Evolutionary conservation across 2,329 filamentous ascomycete genomes (phyloP), one percentile per base, ranked within the genome.

Genomic region (Clonostachys chloroleuca): DNA sequence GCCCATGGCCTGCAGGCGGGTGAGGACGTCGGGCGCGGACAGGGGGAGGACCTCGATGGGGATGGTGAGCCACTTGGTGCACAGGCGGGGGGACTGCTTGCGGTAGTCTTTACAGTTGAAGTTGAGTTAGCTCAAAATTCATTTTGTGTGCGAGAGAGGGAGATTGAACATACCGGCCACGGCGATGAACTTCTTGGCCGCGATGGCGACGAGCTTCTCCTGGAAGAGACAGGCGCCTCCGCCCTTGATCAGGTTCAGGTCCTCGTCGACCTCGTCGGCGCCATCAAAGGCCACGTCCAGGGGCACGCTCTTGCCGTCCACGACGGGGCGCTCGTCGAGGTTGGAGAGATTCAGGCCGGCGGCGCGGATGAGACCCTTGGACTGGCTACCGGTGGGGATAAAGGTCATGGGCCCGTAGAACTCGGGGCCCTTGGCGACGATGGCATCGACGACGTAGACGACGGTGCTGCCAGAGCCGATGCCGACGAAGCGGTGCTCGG

Each of bases 221-320:
- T 97, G 94, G 73, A 96, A 95, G 48, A 97, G 72, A 68, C 94
- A 99, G n/a, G 91, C 94, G 49, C 94, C 94, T 44, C 94, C 94
- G 47, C 94, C 94, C 74, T 97, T 97, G 73, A 99, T 97, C 62
- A 92, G 90, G 69, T 97, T 99, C 50, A 99, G 72, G 45, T 95
- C 88, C 42, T 89, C 84, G 63, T 99, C 94, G 34, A 99, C 91
- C 73, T 99, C 94, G 64, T 99, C 94, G 5, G 94, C 94, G 46
- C 94, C 36, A 12, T 18, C 36, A 39, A 18, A n/a, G 36, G 36
- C 36, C 36, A 39, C 17, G 36, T 39, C 36, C 14, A 39, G 36
- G 12, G 36, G 3, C 3, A 39, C 36, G 17, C 36, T 39, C 36
- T 18, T 3, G 36, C 36, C 36, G 5, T 59, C 50, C 12, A 61